Percentiles rank a stretch among this genome's conserved stretches.
phyloP scores from a whole-genome alignment of 148 eudicot species.

The Rheum nobile region DNA sequence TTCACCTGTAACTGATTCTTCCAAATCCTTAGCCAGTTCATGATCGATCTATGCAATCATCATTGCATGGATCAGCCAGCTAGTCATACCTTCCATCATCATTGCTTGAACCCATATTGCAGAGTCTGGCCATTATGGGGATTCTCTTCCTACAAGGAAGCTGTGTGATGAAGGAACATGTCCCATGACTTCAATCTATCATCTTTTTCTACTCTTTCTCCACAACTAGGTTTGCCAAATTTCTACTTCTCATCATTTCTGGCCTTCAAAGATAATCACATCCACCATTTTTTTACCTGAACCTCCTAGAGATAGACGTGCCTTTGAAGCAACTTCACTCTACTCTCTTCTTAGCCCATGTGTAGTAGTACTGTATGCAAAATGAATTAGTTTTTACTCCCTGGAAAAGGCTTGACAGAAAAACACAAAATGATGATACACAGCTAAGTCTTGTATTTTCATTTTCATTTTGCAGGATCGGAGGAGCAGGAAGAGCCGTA shows the following conservation, averaged over 20 bases:
- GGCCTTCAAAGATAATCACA: background rate
- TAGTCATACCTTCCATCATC: background rate
- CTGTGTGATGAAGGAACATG: slow-evolving; percentile 7
- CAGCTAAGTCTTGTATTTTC: background rate
- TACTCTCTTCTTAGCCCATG: background rate
- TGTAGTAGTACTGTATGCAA: background rate
- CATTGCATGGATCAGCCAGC: background rate
- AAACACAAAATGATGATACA: background rate
- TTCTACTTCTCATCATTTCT: background rate
- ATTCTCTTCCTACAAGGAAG: slow-evolving; percentile 4
- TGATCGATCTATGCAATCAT: background rate
- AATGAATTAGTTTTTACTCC: background rate
- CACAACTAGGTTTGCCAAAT: background rate
- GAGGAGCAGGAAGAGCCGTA: slow-evolving; percentile 57
- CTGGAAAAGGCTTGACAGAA: background rate
- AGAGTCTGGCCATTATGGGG: background rate
- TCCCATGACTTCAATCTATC: background rate
- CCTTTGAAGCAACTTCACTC: background rate
- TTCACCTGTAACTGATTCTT: background rate
- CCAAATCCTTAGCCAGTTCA: background rate
- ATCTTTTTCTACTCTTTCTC: background rate
- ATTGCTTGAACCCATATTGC: slow-evolving; percentile 5
- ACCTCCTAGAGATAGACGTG: background rate
- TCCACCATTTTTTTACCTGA: background rate
- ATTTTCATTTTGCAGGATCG: slow-evolving; percentile 44